These are phyloP conservation scores for Colletotrichum cuscutae DNA, from an alignment of 2,329 filamentous ascomycete species.

Conservation along the genomic window DNA sequence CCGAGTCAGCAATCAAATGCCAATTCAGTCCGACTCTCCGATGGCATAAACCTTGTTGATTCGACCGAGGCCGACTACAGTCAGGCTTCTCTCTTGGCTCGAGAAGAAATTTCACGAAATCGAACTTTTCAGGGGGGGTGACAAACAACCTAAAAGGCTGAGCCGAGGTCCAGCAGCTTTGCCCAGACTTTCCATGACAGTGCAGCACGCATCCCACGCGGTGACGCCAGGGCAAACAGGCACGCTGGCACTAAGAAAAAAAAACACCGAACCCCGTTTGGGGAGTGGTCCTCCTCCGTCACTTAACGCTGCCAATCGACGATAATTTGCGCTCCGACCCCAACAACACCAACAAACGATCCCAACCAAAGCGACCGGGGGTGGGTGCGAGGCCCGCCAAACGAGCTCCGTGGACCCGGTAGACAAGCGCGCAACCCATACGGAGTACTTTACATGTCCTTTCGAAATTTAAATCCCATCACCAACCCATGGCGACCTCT, in stretches of 20 bases:
- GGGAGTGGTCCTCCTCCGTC: neutral
- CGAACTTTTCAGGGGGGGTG: neutral
- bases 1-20: slow-evolving; percentile 40
- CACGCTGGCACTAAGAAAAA: neutral
- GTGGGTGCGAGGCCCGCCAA: neutral
- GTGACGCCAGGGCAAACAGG: neutral
- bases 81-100: neutral
- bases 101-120: neutral
- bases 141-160: slow-evolving; percentile 1
- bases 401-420: neutral
- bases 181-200: neutral
- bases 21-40: slow-evolving; percentile 45
- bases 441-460: neutral
- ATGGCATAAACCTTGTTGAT: neutral
- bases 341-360: neutral
- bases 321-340: neutral
- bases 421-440: neutral
- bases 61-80: neutral
- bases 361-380: neutral
- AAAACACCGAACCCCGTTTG: slow-evolving; percentile 6
- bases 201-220: neutral
- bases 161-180: slow-evolving; percentile 25
- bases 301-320: neutral
- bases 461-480: neutral
- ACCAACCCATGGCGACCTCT: slow-evolving; percentile 15